Conservation (phyloP, 1,284 basidiomycete species). For the Pyrrhoderma noxium region DNA sequence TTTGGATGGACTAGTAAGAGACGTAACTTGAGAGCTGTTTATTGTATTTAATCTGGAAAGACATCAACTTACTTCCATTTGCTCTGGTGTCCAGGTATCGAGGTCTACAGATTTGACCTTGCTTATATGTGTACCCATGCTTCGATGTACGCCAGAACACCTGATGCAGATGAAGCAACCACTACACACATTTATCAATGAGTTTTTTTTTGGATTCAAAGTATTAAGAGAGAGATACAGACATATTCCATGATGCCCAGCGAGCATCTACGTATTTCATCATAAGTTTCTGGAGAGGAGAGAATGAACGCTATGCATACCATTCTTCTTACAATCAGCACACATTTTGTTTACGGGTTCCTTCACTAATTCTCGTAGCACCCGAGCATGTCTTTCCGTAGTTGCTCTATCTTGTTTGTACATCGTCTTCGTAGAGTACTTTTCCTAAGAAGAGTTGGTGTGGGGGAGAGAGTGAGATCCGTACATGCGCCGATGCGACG, state of each 20-base stretch:
- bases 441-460: neutral
- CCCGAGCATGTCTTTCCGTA: conserved; percentile 69
- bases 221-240: conserved; percentile 26
- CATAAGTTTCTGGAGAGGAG: conserved; percentile 9
- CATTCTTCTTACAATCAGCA: conserved; percentile 90
- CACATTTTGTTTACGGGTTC: conserved; percentile 90
- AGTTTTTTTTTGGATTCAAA: conserved; percentile 14
- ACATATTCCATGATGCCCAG: conserved; percentile 99
- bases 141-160: conserved; percentile 96
- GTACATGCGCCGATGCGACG: neutral
- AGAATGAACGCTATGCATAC: conserved; percentile 38
- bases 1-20: conserved; percentile 62
- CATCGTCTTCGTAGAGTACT: conserved; percentile 33
- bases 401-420: conserved; percentile 76
- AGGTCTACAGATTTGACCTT: conserved; percentile 97
- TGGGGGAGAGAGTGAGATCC: neutral
- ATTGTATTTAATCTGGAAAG: conserved; percentile 7
- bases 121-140: conserved; percentile 97
- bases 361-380: conserved; percentile 80
- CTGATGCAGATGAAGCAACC: conserved; percentile 94
- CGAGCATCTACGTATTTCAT: conserved; percentile 65
- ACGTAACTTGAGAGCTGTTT: neutral
- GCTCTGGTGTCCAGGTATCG: conserved; percentile 96
- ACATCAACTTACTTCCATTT: conserved; percentile 73
- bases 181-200: conserved; percentile 33